Evolutionary conservation across 768 basidiomycete genomes (phyloP), one percentile per base, ranked within the genome.

Genomic region (Neoboletus magnificus): DNA sequence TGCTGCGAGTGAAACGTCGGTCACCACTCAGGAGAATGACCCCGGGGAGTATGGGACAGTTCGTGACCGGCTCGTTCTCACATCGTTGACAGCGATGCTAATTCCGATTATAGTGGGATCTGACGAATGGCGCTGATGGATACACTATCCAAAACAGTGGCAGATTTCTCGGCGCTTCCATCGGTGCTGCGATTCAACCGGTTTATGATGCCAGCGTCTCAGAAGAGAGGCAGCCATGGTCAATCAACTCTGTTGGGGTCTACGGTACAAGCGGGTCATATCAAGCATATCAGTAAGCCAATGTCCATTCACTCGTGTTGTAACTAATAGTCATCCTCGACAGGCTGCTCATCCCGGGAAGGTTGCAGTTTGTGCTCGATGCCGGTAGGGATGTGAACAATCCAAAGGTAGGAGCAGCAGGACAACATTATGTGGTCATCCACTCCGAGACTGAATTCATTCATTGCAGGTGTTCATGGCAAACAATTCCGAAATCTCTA

Each of bases 401-500:
- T 10, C 32, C 29, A 3, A 57, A 20, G 54, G 56, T 57, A 30
- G 1, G 55, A 33, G 18, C 3, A 20, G 25, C 5, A 9, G 22
- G 18, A 16, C 5, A 3, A 13, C 18, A 12, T 10, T 2, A 7
- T 27, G 13, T 4, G 32, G 3, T 32, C 5, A 2, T 25, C 25
- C 7, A 9, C 40, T 42, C 29, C n/a, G n/a, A n/a, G n/a, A 57
- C 33, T 7, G 3, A 10, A 25, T 3, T 36, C 8, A n/a, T 4
- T 15, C 6, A 4, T 30, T 13, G 12, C 22, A 56, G 53, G 44
- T 29, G 44, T 47, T 39, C n/a, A 39, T 47, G 25, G 33, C 39
- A 15, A 41, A 56, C 36, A 47, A 56, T 15, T 25, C 39, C 5
- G n/a, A 30, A 13, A 56, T 56, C 16, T 55, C 55, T 33, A 41